These are phyloP conservation scores for Stemphylium lycopersici DNA, from an alignment of 2,329 filamentous ascomycete species.

Conservation along the genomic window DNA sequence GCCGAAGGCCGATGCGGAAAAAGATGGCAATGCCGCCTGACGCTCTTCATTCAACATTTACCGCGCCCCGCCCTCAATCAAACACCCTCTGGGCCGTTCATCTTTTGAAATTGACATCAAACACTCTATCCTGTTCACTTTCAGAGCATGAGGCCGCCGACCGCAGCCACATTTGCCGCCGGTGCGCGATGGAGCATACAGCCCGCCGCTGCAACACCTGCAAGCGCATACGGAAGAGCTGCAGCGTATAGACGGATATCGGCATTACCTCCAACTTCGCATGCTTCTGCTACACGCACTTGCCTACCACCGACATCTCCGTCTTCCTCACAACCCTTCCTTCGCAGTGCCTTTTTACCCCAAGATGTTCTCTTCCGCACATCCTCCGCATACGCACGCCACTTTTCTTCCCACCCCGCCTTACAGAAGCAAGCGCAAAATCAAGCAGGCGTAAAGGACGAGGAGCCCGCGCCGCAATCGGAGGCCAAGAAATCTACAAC, in stretches of 20 bases:
- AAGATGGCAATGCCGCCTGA: slow-evolving; percentile 31
- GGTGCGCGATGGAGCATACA: slow-evolving; percentile 50
- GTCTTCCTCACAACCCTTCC: slow-evolving; percentile 35
- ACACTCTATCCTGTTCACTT: neutral
- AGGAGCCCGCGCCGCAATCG: slow-evolving; percentile 32
- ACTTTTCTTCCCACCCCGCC: slow-evolving; percentile 51
- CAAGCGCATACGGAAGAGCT: slow-evolving; percentile 53
- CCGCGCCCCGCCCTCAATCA: slow-evolving; percentile 23
- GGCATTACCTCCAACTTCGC: slow-evolving; percentile 29
- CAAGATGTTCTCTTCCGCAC: slow-evolving; percentile 49
- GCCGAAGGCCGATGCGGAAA: slow-evolving; percentile 28
- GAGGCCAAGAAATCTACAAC: slow-evolving; percentile 52
- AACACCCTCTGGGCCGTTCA: slow-evolving; percentile 17
- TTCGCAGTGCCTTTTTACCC: slow-evolving; percentile 53
- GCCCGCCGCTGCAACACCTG: slow-evolving; percentile 45
- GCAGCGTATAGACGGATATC: slow-evolving; percentile 57
- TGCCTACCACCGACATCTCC: slow-evolving; percentile 16
- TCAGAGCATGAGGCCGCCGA: slow-evolving; percentile 54
- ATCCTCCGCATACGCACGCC: slow-evolving; percentile 52
- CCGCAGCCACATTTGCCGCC: slow-evolving; percentile 48
- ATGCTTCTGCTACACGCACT: slow-evolving; percentile 33
- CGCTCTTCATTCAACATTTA: slow-evolving; percentile 30
- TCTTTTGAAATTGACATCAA: slow-evolving; percentile 8
- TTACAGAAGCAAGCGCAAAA: slow-evolving; percentile 45
- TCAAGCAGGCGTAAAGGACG: slow-evolving; percentile 42